A percentile compares a stretch with the other conserved stretches of the same genome.
Conservation (phyloP, 805 yeast genomes). For the Priceomyces castillae region DNA sequence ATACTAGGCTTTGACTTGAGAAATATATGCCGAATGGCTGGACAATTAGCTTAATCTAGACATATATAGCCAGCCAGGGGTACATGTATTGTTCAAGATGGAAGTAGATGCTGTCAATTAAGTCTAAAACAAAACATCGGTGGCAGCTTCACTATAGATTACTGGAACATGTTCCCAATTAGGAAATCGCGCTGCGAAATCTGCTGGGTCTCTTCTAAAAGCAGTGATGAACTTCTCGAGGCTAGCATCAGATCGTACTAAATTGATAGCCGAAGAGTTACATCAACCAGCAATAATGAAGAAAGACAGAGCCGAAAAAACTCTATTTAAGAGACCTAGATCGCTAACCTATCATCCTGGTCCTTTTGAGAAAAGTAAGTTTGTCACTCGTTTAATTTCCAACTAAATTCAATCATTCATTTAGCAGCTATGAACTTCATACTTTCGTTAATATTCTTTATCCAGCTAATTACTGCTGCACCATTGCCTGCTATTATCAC, state of each 20-base stretch:
- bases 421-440: conserved; percentile 6
- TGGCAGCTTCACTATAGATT: too few species aligned
- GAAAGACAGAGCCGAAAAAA: not conserved
- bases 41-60: too few species aligned
- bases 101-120: too few species aligned
- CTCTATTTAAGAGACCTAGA: too few species aligned
- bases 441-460: conserved; percentile 14
- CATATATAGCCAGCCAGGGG: too few species aligned
- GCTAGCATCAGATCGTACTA: not conserved
- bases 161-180: conserved; percentile 3
- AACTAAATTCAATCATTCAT: conserved; percentile 1
- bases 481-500: conserved; percentile 47
- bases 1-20: too few species aligned
- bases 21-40: too few species aligned
- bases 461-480: conserved; percentile 25
- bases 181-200: conserved; percentile 3
- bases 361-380: too few species aligned
- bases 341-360: too few species aligned
- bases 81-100: too few species aligned
- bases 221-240: not conserved
- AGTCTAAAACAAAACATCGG: too few species aligned
- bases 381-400: not conserved
- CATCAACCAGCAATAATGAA: conserved; percentile 1
- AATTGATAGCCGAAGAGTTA: not conserved
- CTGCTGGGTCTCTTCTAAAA: conserved; percentile 1